These are phyloP conservation scores for Plasmodium yoelii DNA, from an alignment of 169 alveolate species.

Conservation along the genomic window DNA sequence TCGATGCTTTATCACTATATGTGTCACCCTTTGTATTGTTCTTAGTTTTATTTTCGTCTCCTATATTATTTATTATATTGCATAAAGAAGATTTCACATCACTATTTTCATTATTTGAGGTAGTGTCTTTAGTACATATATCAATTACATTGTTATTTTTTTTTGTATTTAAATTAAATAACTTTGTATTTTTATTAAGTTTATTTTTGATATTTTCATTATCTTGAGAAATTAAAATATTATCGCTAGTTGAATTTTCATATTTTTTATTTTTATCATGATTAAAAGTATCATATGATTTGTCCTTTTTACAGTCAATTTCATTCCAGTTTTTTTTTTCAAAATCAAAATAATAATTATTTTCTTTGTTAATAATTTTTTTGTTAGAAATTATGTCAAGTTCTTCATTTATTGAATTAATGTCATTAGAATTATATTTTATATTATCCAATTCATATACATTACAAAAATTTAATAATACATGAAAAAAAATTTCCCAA, in stretches of 20 bases:
- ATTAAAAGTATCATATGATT: background rate
- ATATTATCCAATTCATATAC: constrained; percentile 45
- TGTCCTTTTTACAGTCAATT: background rate
- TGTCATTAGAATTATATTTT: constrained; percentile 33
- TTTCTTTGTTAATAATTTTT: constrained; percentile 33
- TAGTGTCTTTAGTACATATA: background rate
- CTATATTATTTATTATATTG: too few species aligned
- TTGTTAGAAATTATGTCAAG: background rate
- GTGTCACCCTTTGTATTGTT: background rate
- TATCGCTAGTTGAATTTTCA: background rate
- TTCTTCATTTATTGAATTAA: constrained; percentile 11
- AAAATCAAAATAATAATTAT: constrained; percentile 71
- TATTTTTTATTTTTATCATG: background rate
- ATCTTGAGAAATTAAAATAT: background rate
- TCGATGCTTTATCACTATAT: background rate
- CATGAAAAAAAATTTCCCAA: constrained; percentile 71
- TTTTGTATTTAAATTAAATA: too few species aligned
- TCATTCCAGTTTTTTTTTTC: constrained; percentile 66
- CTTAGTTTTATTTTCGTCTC: background rate
- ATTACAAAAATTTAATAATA: constrained; percentile 72
- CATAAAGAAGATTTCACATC: background rate
- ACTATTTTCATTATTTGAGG: background rate
- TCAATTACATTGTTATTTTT: too few species aligned
- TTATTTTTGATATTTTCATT: too few species aligned
- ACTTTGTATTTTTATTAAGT: too few species aligned